Evolutionary conservation across 2,329 filamentous ascomycete species (phyloP).

Genomic region (Samsoniella hepiali): DNA sequence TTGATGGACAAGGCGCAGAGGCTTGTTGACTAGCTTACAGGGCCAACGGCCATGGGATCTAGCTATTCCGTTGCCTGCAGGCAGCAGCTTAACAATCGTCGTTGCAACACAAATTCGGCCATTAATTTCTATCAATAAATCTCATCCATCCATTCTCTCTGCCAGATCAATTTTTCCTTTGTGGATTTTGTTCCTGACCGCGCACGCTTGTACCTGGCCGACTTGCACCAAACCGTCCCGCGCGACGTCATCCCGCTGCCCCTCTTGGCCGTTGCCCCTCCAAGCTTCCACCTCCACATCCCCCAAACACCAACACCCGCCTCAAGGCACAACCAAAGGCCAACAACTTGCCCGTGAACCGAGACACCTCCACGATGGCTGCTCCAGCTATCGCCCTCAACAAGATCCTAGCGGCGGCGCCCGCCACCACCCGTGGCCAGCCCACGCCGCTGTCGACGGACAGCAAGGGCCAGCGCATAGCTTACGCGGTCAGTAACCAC

Average conservation of each 20-base stretch:
- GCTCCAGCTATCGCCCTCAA: constrained; percentile 52
- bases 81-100: constrained; percentile 3
- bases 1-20: too few species aligned
- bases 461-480: constrained; percentile 83
- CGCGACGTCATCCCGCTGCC: constrained; percentile 14
- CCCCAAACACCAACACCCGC: constrained; percentile 3
- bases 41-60: background rate
- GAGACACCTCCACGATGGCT: constrained; percentile 27
- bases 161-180: background rate
- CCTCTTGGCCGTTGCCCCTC: constrained; percentile 15
- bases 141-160: background rate
- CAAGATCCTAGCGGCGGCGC: constrained; percentile 79
- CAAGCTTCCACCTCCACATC: constrained; percentile 8
- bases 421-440: constrained; percentile 78
- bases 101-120: background rate
- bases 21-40: too few species aligned
- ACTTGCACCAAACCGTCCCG: background rate
- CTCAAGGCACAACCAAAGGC: background rate
- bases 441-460: constrained; percentile 87
- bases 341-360: background rate
- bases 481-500: constrained; percentile 71
- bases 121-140: background rate
- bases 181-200: background rate
- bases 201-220: background rate
- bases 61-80: background rate